Base-by-base conservation (phyloP, 768 basidiomycete genomes). In the Lentinus brumalis region DNA sequence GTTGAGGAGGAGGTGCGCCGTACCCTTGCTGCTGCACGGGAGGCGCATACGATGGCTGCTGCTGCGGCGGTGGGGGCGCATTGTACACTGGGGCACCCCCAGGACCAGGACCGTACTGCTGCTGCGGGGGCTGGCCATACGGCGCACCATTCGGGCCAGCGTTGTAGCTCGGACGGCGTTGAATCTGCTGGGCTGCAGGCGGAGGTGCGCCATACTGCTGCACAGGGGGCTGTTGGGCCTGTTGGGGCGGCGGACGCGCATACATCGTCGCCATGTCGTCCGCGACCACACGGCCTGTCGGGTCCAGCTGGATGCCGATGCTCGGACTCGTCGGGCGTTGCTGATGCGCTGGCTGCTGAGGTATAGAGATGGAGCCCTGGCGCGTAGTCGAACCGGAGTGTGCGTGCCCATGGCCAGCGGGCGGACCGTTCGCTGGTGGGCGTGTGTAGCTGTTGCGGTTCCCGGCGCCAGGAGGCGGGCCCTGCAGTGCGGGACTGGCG, bases 291-390 rank as follows among this genome's bases (percentile, higher is more conserved):
- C 87, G 82, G 8, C 94, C 95, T 59, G 78, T 84, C 0, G 88
- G 86, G 64, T 93, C 94, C 3, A 96, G 78, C 2, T 86, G 82
- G 61, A 96, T 96, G 3, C 95, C 94, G 4, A 92, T 81, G n/a
- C 80, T 79, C 32, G 89, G 89, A 59, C 88, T 92, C 14, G 88
- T 79, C n/a, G 87, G 80, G 0, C 89, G 83, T 42, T 77, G 74
- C 31, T 68, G 76, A 64, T 67, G 63, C 39, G 64, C 53, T 1
- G 67, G 47, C 26, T 59, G 54, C 51, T 59, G 65, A 5, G 70
- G 69, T 38, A 70, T 67, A 12, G 11, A 70, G 64, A 47, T 65
- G 35, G 81, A 80, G 58, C 75, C 78, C 51, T 70, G 78, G 53
- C 72, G 76, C 46, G 76, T 29, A 5, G 38, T 59, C 29, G 65